These are phyloP conservation scores for Trypanosoma avium DNA, from an alignment of 208 protist species.

Conservation along the genomic window DNA sequence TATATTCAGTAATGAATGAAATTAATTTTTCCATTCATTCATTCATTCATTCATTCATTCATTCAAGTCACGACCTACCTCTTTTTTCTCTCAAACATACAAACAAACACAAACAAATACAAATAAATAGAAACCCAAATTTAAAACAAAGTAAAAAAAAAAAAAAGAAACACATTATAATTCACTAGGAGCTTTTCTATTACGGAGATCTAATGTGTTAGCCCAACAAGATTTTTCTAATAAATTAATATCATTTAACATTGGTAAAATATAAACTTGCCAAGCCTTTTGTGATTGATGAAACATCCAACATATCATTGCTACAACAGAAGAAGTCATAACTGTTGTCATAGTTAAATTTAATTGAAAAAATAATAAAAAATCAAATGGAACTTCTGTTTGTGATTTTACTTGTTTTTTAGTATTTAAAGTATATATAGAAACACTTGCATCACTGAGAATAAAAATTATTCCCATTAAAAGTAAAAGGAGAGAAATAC, in stretches of 20 bases:
- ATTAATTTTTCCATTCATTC: background rate
- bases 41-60: background rate
- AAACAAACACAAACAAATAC: background rate
- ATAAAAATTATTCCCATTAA: slow-evolving; percentile 11
- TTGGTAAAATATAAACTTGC: slow-evolving; percentile 33
- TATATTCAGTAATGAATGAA: background rate
- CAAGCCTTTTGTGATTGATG: slow-evolving; percentile 37
- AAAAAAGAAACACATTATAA: slow-evolving; percentile 21
- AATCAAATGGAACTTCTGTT: slow-evolving; percentile 4
- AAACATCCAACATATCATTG: slow-evolving; percentile 42
- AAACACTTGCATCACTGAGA: slow-evolving; percentile 9
- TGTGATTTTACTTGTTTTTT: background rate
- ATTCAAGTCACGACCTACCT: too few relatives aligned
- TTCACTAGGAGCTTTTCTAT: slow-evolving; percentile 27
- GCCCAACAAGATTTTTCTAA: slow-evolving; percentile 41
- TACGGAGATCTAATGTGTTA: slow-evolving; percentile 44
- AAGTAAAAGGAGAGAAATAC: slow-evolving; percentile 21
- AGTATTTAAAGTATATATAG: slow-evolving; percentile 2
- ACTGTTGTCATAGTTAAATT: slow-evolving; percentile 39
- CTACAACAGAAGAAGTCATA: slow-evolving; percentile 30
- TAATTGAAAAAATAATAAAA: slow-evolving; percentile 15
- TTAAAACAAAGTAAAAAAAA: background rate
- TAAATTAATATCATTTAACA: slow-evolving; percentile 31
- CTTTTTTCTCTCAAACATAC: too few relatives aligned
- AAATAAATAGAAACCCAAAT: background rate